Base-by-base conservation (phyloP, 1,139 yeast species). In the Blastobotrys arbuscula region DNA sequence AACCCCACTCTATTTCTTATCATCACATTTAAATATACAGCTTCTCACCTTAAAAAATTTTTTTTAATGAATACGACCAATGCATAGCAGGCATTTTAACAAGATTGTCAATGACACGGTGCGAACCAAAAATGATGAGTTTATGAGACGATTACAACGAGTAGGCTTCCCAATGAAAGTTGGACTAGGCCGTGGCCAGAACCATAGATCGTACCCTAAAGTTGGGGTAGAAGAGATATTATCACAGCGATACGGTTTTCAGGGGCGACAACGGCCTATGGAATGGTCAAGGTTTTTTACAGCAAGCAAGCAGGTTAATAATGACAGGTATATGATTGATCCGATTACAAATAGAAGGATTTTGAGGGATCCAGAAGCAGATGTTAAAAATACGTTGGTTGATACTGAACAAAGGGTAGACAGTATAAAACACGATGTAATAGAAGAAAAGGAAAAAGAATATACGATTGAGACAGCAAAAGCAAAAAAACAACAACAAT, bases 301-400 rank as follows among this genome's bases (percentile, higher is more conserved):
- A 12, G 43, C 43, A 15, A 20, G 43, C 7, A 26, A 37, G 26
- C 8, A 20, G n/a, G 3, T 16, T 24, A 20, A 13, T 3, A 20
- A 24, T 18, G 40, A 20, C 3, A 19, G 24, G 9, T 49, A 45
- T 28, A 38, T 30, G 37, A 44, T 49, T 30, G 51, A 49, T 45
- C 51, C 51, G 2, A 42, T 49, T 12, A 45, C 48, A 5, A 19
- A 45, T 38, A 12, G 39, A 23, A 18, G 47, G 21, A 33, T 36
- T 12, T 13, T 6, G 10, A 33, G 16, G 10, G 9, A 36, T 36
- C 15, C 5, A 6, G 19, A 4, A 4, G 23, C 4, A 13, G 24
- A 23, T 30, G 28, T 30, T n/a, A 30, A 9, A 4, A 28, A 30
- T 7, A 23, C 15, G 15, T 2, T 41, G 36, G 21, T 3, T 28